phyloP scores from a whole-genome alignment of 345 rosid genomes.

The Citrus mangshanensis region DNA sequence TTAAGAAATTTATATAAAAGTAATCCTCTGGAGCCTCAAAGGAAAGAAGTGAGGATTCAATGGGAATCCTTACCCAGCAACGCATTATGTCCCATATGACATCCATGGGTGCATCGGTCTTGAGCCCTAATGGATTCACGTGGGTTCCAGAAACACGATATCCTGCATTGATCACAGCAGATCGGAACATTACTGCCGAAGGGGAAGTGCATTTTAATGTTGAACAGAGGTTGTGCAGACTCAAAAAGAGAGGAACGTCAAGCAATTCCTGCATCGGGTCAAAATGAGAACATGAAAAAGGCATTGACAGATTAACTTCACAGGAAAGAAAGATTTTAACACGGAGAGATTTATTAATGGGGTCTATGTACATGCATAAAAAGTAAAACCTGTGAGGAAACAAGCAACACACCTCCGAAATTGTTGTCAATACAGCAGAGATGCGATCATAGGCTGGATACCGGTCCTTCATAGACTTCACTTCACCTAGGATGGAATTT shows the following conservation, averaged over 20 bases:
- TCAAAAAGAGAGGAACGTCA: conserved; percentile 89
- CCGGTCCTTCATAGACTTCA: conserved; percentile 68
- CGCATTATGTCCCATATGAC: conserved; percentile 99
- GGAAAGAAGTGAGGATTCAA: neutral
- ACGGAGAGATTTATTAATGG: neutral
- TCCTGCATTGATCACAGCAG: conserved; percentile 95
- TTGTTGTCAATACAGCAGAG: conserved; percentile 81
- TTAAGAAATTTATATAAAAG: neutral
- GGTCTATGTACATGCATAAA: neutral
- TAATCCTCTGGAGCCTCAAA: neutral
- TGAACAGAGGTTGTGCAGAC: conserved; percentile 91
- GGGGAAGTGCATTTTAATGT: conserved; percentile 98
- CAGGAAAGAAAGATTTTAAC: neutral
- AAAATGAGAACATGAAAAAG: conserved; percentile 1
- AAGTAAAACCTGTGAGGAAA: neutral
- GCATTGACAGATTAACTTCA: neutral
- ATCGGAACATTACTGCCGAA: conserved; percentile 85
- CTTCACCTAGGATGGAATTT: conserved; percentile 52
- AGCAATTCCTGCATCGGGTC: conserved; percentile 68
- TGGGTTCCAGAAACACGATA: conserved; percentile 93
- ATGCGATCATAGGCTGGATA: conserved; percentile 93
- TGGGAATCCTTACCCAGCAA: conserved; percentile 74
- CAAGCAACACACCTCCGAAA: conserved; percentile 62
- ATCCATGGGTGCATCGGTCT: conserved; percentile 99
- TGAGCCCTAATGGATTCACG: conserved; percentile 84